Evolutionary conservation across 805 yeast species (phyloP).

Genomic region (Saturnispora sanitii): DNA sequence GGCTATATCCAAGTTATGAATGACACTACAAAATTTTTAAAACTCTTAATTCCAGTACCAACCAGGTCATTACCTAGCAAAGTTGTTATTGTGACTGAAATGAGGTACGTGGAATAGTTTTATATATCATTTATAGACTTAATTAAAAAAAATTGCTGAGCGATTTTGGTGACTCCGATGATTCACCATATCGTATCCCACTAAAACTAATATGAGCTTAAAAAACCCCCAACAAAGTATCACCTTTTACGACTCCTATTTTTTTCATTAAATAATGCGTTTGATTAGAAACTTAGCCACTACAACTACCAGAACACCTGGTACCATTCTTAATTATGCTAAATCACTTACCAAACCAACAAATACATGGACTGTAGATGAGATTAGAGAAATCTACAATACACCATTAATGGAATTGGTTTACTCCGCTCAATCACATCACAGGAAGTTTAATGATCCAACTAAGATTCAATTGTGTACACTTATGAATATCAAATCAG

Average conservation of each 20-base stretch:
- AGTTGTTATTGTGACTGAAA: slow-evolving; percentile 64
- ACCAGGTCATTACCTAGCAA: slow-evolving; percentile 67
- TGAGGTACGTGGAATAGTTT: slow-evolving; percentile 67
- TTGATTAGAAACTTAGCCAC: slow-evolving; percentile 7
- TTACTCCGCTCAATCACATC: slow-evolving; percentile 52
- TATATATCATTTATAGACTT: slow-evolving; percentile 13
- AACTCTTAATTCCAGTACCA: slow-evolving; percentile 78
- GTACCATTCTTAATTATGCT: slow-evolving; percentile 3
- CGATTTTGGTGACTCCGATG: slow-evolving; percentile 9
- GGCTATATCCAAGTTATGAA: slow-evolving; percentile 53
- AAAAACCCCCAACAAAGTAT: too few species aligned
- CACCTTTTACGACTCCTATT: background rate
- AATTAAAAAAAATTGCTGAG: slow-evolving; percentile 1
- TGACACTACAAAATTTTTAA: slow-evolving; percentile 58
- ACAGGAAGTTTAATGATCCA: slow-evolving; percentile 59
- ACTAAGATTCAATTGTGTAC: slow-evolving; percentile 67
- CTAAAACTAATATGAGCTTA: too few species aligned
- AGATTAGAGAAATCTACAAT: slow-evolving; percentile 49
- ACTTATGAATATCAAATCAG: slow-evolving; percentile 62
- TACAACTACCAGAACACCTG: slow-evolving; percentile 2
- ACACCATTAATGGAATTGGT: slow-evolving; percentile 58
- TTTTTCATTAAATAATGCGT: background rate
- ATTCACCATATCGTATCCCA: slow-evolving; percentile 2
- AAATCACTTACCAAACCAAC: slow-evolving; percentile 17
- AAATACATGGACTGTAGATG: slow-evolving; percentile 49